Conservation (phyloP, 2,329 filamentous ascomycete species). For the Ophiostoma fasciatum region DNA sequence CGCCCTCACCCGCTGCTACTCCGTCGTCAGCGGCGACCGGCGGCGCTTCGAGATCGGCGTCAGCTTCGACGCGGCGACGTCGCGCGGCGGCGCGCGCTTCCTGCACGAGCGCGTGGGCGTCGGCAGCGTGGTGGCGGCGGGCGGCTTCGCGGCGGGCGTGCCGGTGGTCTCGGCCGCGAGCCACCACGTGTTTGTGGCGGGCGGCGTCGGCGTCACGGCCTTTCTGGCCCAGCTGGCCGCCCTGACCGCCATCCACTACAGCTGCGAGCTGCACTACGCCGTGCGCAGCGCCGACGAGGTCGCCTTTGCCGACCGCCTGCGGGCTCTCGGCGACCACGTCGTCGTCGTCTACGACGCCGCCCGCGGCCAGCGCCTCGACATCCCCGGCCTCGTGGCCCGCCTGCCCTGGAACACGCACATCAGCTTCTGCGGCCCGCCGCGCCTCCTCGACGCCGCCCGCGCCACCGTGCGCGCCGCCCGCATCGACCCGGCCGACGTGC, state of each 20-base stretch:
- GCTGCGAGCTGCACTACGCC: constrained; percentile 42
- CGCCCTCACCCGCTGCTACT: constrained; percentile 41
- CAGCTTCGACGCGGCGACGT: constrained; percentile 25
- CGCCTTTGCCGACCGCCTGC: constrained; percentile 36
- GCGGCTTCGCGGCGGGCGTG: constrained; percentile 34
- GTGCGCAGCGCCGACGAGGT: constrained; percentile 36
- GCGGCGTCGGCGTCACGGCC: constrained; percentile 52
- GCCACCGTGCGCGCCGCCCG: constrained; percentile 25
- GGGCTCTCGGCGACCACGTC: constrained; percentile 21
- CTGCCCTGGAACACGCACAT: constrained; percentile 40
- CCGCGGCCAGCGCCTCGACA: constrained; percentile 35
- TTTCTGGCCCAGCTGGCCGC: constrained; percentile 36
- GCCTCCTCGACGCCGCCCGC: constrained; percentile 39
- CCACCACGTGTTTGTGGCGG: constrained; percentile 47
- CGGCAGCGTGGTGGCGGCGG: constrained; percentile 35
- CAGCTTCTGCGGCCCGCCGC: constrained; percentile 44
- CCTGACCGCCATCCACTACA: constrained; percentile 30
- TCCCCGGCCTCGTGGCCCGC: constrained; percentile 28
- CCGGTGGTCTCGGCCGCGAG: constrained; percentile 31
- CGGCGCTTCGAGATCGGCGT: constrained; percentile 42
- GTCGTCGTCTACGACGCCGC: constrained; percentile 35
- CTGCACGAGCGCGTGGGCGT: constrained; percentile 33
- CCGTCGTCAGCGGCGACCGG: constrained; percentile 36
- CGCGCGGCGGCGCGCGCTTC: constrained; percentile 46
- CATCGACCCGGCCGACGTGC: constrained; percentile 35